Conservation (phyloP, 2,329 filamentous ascomycete genomes). For the Pestalotiopsis sp. region DNA sequence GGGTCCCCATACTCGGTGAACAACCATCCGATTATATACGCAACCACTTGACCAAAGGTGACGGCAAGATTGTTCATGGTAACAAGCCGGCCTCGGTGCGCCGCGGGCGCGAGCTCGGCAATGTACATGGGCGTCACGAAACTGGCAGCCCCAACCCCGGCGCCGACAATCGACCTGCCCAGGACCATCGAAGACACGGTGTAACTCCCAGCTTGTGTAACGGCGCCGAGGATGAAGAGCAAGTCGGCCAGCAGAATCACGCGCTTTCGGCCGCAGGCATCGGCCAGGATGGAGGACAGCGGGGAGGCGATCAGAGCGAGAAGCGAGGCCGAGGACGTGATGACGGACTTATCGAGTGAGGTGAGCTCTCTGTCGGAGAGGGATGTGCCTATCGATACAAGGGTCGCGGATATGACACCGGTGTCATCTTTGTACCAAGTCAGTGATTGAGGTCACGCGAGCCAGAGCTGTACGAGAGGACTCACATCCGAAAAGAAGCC, state of each 20-base stretch:
- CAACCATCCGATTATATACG: constrained; percentile 81
- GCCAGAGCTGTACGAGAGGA: constrained; percentile 18
- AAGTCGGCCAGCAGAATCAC: constrained; percentile 66
- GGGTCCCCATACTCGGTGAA: constrained; percentile 60
- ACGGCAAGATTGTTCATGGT: constrained; percentile 83
- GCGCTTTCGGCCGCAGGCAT: constrained; percentile 61
- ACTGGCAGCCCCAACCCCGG: constrained; percentile 74
- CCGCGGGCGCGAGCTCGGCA: constrained; percentile 78
- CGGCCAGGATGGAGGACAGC: constrained; percentile 65
- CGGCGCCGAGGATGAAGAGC: constrained; percentile 70
- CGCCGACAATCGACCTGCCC: constrained; percentile 70
- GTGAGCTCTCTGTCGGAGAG: constrained; percentile 60
- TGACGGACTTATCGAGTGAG: constrained; percentile 69
- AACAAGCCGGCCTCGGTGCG: constrained; percentile 76
- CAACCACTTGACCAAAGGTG: constrained; percentile 85
- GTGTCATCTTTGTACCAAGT: constrained; percentile 55
- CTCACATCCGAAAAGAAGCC: constrained; percentile 69
- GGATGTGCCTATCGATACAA: constrained; percentile 64
- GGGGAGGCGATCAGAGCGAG: constrained; percentile 67
- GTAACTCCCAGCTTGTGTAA: constrained; percentile 61
- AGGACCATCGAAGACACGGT: constrained; percentile 67
- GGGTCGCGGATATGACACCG: constrained; percentile 69
- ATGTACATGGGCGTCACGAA: constrained; percentile 89
- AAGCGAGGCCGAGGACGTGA: constrained; percentile 70
- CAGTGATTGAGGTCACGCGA: not conserved